Percentiles rank a stretch among this genome's conserved stretches.
These are phyloP conservation scores for Fusarium caatingaense DNA, from an alignment of 2,329 filamentous ascomycete genomes.

Conservation along the genomic window DNA sequence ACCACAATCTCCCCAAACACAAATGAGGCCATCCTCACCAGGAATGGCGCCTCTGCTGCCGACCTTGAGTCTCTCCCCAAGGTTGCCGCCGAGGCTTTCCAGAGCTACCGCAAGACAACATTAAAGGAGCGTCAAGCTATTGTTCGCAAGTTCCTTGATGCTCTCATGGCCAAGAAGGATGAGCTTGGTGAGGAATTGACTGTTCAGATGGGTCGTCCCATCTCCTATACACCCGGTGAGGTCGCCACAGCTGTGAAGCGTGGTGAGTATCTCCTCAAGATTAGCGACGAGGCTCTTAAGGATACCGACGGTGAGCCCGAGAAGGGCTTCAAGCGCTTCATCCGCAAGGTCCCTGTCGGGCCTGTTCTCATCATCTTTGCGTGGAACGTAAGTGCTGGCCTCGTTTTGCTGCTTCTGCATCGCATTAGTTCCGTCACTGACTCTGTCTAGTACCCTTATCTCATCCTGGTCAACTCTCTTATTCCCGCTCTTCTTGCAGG, in stretches of 20 bases:
- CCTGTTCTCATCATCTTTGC: constrained; percentile 91
- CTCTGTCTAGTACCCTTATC: constrained; percentile 81
- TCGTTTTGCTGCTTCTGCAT: background rate
- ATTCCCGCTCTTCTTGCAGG: constrained; percentile 91
- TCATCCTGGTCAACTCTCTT: constrained; percentile 92
- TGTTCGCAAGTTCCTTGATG: constrained; percentile 80
- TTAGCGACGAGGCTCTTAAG: constrained; percentile 80
- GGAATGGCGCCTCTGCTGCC: constrained; percentile 76
- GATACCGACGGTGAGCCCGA: constrained; percentile 86
- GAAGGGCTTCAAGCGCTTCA: constrained; percentile 89
- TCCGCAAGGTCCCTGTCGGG: constrained; percentile 88
- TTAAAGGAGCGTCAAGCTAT: constrained; percentile 82
- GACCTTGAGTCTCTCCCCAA: constrained; percentile 80
- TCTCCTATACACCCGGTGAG: constrained; percentile 86
- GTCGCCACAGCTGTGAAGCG: constrained; percentile 86
- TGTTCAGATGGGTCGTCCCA: constrained; percentile 94
- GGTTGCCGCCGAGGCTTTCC: constrained; percentile 79
- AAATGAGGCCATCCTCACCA: constrained; percentile 83
- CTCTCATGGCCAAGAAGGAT: constrained; percentile 78
- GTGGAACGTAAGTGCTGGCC: constrained; percentile 81
- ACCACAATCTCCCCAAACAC: constrained; percentile 91
- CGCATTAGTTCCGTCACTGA: constrained; percentile 14
- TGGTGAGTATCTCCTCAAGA: constrained; percentile 85
- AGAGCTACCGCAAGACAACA: constrained; percentile 78
- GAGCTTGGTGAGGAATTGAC: constrained; percentile 86